Conservation (phyloP, 176 grass and related monocot genomes). For the Eremochloa ophiuroides region DNA sequence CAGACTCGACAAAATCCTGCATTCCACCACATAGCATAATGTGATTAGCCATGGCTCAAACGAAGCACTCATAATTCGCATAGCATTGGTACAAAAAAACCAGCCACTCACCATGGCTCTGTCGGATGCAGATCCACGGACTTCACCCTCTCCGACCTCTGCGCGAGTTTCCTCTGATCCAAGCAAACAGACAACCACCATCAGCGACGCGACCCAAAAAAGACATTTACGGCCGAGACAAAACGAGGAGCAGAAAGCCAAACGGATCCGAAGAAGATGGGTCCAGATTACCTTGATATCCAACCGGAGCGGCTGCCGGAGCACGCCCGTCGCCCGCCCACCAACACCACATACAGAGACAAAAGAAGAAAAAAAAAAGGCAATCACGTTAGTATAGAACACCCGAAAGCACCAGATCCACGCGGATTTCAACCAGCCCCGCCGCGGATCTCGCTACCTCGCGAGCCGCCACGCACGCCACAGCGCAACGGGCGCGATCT, state of each 20-base stretch:
- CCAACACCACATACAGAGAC: not conserved
- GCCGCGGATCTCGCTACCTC: constrained; percentile 31
- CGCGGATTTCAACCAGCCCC: constrained; percentile 20
- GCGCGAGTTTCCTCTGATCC: constrained; percentile 97
- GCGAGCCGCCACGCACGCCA: not conserved
- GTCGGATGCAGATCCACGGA: constrained; percentile 98
- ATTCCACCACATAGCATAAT: not conserved
- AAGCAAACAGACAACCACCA: constrained; percentile 21
- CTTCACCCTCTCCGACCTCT: constrained; percentile 97
- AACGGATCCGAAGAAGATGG: constrained; percentile 32
- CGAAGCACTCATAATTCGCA: not conserved
- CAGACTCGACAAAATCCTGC: constrained; percentile 93
- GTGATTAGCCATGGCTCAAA: not conserved
- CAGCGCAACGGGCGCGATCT: not conserved
- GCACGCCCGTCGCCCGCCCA: constrained; percentile 1
- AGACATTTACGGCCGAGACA: not conserved
- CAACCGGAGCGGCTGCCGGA: constrained; percentile 88
- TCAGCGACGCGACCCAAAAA: constrained; percentile 10
- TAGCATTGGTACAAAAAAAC: not conserved
- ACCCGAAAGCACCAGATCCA: constrained; percentile 34
- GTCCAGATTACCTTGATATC: constrained; percentile 84
- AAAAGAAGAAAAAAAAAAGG: constrained; percentile 11
- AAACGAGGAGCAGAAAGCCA: not conserved
- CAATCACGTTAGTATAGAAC: constrained; percentile 25
- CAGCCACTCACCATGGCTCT: constrained; percentile 77